phyloP scores from a whole-genome alignment of 225 moss, liverwort and hornwort genomes.

The Physcomitrellopsis africana region DNA sequence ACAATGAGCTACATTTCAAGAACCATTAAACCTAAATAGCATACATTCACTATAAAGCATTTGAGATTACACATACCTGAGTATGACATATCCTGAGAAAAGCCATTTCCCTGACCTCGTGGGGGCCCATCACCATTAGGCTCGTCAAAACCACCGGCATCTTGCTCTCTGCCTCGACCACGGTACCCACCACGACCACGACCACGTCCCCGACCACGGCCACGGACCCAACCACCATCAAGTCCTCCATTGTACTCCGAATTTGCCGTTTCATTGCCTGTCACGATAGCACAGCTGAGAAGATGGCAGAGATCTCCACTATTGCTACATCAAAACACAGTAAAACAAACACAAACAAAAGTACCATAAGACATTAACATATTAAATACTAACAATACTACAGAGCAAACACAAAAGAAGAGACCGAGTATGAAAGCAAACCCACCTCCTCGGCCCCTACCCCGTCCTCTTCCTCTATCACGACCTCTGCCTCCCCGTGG shows the following conservation, averaged over 20 bases:
- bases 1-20: no score
- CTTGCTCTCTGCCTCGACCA: constrained; percentile 96
- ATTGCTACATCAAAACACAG: not conserved
- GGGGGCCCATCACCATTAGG: constrained; percentile 71
- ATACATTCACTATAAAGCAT: not conserved
- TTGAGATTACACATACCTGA: constrained; percentile 35
- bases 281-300: constrained; percentile 18
- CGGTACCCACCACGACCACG: constrained; percentile 85
- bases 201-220: constrained; percentile 91
- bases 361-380: no score
- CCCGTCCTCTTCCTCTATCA: constrained; percentile 60
- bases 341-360: not conserved
- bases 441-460: constrained; percentile 62
- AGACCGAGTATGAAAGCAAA: not conserved
- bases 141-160: constrained; percentile 83
- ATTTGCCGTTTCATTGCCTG: constrained; percentile 74
- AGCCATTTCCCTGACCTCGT: constrained; percentile 63
- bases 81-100: constrained; percentile 46
- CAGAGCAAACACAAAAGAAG: not conserved
- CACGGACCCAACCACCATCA: constrained; percentile 91
- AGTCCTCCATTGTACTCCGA: constrained; percentile 85
- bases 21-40: not conserved
- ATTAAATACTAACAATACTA: no score
- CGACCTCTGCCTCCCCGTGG: constrained; percentile 69
- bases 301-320: not conserved